phyloP scores from a whole-genome alignment of 345 rosid species.

The Corchorus capsularis region DNA sequence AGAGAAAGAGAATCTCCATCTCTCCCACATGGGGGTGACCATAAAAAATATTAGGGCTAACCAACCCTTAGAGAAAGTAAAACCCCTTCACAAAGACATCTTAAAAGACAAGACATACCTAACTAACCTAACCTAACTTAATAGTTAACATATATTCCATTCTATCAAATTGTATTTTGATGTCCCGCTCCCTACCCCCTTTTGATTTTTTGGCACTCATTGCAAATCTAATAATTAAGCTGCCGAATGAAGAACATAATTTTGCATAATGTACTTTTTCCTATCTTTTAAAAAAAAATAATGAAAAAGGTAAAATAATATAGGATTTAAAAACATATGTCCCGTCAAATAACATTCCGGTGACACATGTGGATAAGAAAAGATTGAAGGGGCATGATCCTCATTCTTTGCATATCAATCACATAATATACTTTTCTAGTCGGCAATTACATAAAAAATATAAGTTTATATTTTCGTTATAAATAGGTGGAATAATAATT shows the following conservation, averaged over 20 bases:
- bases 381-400: not conserved
- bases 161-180: not conserved
- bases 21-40: not conserved
- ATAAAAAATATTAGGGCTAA: not conserved
- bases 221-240: not conserved
- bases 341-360: not conserved
- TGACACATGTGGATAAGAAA: not conserved
- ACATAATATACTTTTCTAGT: too few relatives aligned
- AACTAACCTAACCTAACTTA: conserved; percentile 20
- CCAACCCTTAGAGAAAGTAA: not conserved
- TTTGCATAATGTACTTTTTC: not conserved
- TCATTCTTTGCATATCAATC: not conserved
- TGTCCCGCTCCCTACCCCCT: not conserved
- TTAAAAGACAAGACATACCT: not conserved
- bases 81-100: not conserved
- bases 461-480: too few relatives aligned
- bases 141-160: conserved; percentile 7
- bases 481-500: too few relatives aligned
- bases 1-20: not conserved
- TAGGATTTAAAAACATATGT: not conserved
- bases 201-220: not conserved
- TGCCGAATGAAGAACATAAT: not conserved
- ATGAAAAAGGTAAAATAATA: not conserved
- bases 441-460: too few relatives aligned
- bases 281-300: not conserved